Conservation (phyloP, 2,329 filamentous ascomycete genomes). For the Corinectria fuckeliana region DNA sequence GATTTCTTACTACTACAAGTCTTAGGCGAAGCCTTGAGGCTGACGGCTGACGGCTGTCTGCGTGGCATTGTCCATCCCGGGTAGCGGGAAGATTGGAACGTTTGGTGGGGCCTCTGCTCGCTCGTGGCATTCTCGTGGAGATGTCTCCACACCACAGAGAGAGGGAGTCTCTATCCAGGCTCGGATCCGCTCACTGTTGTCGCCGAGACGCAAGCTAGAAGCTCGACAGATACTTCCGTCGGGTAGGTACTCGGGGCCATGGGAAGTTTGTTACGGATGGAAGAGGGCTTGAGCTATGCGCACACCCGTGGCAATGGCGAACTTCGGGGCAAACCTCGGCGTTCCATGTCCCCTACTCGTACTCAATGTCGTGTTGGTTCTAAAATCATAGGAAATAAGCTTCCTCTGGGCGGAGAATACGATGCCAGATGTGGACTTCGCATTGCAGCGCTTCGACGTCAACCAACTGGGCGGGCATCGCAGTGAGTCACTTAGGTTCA, state of each 20-base stretch:
- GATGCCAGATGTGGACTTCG: not conserved
- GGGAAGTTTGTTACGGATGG: too few species aligned
- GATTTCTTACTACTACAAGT: not conserved
- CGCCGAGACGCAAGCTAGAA: not conserved
- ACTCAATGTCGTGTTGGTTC: not conserved
- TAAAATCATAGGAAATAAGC: not conserved
- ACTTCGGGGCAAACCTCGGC: not conserved
- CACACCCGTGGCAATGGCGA: not conserved
- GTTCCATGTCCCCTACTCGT: not conserved
- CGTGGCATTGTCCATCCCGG: not conserved
- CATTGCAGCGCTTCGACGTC: not conserved
- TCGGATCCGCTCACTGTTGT: not conserved
- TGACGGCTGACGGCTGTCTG: not conserved
- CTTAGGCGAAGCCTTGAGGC: not conserved
- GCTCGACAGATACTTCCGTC: not conserved
- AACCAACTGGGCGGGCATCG: not conserved
- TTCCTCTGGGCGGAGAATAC: not conserved
- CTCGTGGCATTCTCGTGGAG: not conserved
- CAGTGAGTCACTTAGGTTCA: not conserved
- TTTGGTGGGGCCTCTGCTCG: not conserved
- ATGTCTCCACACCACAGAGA: not conserved
- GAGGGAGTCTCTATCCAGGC: not conserved
- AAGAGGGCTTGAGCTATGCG: not conserved
- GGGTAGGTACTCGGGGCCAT: not conserved
- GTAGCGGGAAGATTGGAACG: not conserved